Conservation (phyloP, 2,329 filamentous ascomycete species). For the Akanthomyces lecanii region DNA sequence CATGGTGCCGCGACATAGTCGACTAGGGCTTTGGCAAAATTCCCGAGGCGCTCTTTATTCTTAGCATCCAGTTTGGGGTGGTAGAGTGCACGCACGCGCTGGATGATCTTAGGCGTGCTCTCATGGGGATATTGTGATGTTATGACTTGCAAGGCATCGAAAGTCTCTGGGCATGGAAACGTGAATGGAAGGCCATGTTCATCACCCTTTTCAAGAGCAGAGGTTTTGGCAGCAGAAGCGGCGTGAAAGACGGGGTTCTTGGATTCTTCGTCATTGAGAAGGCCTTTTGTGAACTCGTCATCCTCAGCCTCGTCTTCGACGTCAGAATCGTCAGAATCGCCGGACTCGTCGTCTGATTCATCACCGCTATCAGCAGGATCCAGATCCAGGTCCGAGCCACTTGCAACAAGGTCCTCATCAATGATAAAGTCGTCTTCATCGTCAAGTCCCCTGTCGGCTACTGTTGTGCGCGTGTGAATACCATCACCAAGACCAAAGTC, state of each 20-base stretch:
- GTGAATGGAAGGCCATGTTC: conserved; percentile 69
- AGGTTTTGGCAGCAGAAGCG: conserved; percentile 39
- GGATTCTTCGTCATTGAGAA: conserved; percentile 57
- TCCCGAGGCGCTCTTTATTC: conserved; percentile 77
- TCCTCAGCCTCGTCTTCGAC: conserved; percentile 37
- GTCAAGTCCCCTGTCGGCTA: conserved; percentile 67
- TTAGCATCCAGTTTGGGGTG: conserved; percentile 79
- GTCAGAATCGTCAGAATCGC: conserved; percentile 32
- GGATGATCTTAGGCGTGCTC: conserved; percentile 73
- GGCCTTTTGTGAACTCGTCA: conserved; percentile 68
- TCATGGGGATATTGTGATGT: conserved; percentile 57
- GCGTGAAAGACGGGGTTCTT: conserved; percentile 49
- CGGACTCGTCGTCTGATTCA: conserved; percentile 47
- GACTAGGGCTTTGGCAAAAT: conserved; percentile 63
- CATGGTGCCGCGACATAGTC: conserved; percentile 54
- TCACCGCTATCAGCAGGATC: conserved; percentile 53
- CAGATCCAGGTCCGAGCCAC: conserved; percentile 66
- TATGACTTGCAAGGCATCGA: conserved; percentile 68
- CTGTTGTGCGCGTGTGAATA: conserved; percentile 53
- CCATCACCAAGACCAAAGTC: conserved; percentile 58
- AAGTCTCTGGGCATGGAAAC: conserved; percentile 77
- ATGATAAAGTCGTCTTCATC: conserved; percentile 94
- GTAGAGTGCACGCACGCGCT: conserved; percentile 86
- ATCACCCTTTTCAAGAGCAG: conserved; percentile 36
- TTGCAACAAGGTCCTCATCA: conserved; percentile 83